A percentile compares a stretch with the other conserved stretches of the same genome.
Evolutionary conservation across 768 basidiomycete genomes (phyloP).

Genomic region (Auricularia heimuer): DNA sequence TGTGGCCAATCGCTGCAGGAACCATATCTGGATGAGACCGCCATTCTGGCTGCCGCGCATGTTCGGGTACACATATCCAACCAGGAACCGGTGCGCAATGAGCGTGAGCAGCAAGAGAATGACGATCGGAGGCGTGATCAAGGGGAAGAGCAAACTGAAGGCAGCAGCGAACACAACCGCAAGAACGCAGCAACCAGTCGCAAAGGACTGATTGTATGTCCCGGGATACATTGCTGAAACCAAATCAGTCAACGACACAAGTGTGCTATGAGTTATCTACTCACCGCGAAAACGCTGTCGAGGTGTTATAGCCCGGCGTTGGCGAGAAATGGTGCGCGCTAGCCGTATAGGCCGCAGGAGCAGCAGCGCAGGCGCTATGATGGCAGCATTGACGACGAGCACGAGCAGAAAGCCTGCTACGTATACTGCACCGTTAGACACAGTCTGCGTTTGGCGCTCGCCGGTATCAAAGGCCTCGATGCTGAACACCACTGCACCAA

Average conservation of each 20-base stretch:
- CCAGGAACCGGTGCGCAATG: constrained; percentile 69
- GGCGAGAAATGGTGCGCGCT: constrained; percentile 44
- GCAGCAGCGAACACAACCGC: constrained; percentile 63
- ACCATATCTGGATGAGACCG: constrained; percentile 64
- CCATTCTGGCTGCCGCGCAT: constrained; percentile 62
- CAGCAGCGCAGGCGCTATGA: constrained; percentile 61
- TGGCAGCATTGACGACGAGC: constrained; percentile 52
- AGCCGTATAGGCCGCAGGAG: constrained; percentile 62
- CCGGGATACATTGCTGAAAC: constrained; percentile 57
- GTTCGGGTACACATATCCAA: constrained; percentile 69
- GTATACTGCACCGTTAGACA: constrained; percentile 65
- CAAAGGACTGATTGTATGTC: constrained; percentile 59
- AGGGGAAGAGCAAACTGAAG: constrained; percentile 66
- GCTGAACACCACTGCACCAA: constrained; percentile 64
- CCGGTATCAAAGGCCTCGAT: constrained; percentile 44
- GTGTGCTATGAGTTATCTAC: constrained; percentile 12
- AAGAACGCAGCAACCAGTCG: constrained; percentile 54
- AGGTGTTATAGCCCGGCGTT: constrained; percentile 58
- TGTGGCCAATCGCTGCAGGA: constrained; percentile 63
- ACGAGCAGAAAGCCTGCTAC: constrained; percentile 52
- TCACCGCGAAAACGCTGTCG: constrained; percentile 69
- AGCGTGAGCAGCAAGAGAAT: constrained; percentile 55
- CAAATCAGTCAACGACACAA: no score
- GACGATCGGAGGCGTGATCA: constrained; percentile 62
- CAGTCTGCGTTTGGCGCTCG: constrained; percentile 27